A percentile compares a stretch with the other conserved stretches of the same genome.
Evolutionary conservation across 1,284 basidiomycete species (phyloP).

Genomic region (Neonothopanus nambi): DNA sequence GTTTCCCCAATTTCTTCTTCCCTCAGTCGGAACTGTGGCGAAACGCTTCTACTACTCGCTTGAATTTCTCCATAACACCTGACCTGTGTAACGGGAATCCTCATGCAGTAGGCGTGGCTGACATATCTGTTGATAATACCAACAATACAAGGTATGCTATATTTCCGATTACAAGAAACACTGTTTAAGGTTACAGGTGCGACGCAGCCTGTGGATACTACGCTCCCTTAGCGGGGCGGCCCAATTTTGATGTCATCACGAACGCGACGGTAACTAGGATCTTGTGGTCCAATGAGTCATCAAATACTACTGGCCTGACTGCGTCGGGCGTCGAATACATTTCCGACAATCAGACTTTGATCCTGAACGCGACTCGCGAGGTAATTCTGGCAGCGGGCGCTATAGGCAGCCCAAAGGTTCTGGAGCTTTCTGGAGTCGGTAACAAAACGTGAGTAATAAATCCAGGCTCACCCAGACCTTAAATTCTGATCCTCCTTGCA

Average conservation of each 20-base stretch:
- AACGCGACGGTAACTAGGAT: conserved; percentile 26
- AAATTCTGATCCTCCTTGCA: conserved; percentile 3
- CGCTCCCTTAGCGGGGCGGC: conserved; percentile 16
- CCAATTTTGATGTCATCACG: conserved; percentile 26
- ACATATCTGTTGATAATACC: too few relatives aligned
- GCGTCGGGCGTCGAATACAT: conserved; percentile 24
- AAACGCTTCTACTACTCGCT: too few relatives aligned
- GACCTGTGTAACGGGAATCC: too few relatives aligned
- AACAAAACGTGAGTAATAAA: conserved; percentile 25
- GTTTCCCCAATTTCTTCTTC: too few relatives aligned
- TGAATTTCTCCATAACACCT: too few relatives aligned
- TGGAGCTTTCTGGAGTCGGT: conserved; percentile 31
- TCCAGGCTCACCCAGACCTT: background rate
- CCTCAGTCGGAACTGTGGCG: too few relatives aligned
- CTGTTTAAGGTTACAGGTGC: too few relatives aligned
- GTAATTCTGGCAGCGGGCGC: conserved; percentile 30
- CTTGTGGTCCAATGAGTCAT: conserved; percentile 22
- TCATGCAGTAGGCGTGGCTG: too few relatives aligned
- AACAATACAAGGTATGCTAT: too few relatives aligned
- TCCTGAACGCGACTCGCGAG: conserved; percentile 19
- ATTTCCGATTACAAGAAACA: too few relatives aligned
- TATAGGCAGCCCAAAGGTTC: conserved; percentile 31
- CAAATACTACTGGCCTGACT: conserved; percentile 3
- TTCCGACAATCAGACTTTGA: conserved; percentile 8
- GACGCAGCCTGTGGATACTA: conserved; percentile 26